phyloP scores from a whole-genome alignment of 2,329 filamentous ascomycete genomes.

The Paraphaeosphaeria minitans region DNA sequence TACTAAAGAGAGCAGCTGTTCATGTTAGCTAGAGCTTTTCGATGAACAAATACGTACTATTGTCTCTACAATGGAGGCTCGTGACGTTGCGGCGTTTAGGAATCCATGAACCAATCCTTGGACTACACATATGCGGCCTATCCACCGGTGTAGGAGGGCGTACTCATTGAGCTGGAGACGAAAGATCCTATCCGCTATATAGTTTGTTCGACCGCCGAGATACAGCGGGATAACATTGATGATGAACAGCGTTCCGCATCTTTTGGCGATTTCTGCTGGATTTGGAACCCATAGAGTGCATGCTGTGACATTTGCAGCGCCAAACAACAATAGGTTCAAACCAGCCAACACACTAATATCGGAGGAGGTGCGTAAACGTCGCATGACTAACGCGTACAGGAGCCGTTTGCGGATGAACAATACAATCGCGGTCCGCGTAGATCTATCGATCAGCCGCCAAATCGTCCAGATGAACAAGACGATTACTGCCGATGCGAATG shows the following conservation, averaged over 20 bases:
- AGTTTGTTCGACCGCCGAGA: slow-evolving; percentile 16
- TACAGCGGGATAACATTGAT: slow-evolving; percentile 18
- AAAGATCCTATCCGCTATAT: slow-evolving; percentile 11
- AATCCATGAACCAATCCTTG: slow-evolving; percentile 15
- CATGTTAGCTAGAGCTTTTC: neutral
- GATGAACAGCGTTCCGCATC: slow-evolving; percentile 17
- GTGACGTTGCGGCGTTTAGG: neutral
- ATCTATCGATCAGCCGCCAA: slow-evolving; percentile 1
- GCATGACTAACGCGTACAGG: neutral
- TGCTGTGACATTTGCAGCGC: slow-evolving; percentile 12
- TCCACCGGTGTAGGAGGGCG: slow-evolving; percentile 15
- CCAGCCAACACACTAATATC: slow-evolving; percentile 51
- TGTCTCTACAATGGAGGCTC: neutral
- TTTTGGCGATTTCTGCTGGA: slow-evolving; percentile 8
- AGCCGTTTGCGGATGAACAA: neutral
- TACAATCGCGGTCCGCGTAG: neutral
- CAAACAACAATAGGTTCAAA: slow-evolving; percentile 31
- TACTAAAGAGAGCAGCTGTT: slow-evolving; percentile 13
- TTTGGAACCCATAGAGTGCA: slow-evolving; percentile 7
- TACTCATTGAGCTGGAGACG: slow-evolving; percentile 10
- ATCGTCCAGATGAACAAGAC: slow-evolving; percentile 8
- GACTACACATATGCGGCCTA: slow-evolving; percentile 15
- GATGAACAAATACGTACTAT: neutral
- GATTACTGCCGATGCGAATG: neutral
- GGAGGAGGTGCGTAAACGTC: neutral